phyloP scores from a whole-genome alignment of 1,284 basidiomycete species.

The Cutaneotrichosporon cutaneum region DNA sequence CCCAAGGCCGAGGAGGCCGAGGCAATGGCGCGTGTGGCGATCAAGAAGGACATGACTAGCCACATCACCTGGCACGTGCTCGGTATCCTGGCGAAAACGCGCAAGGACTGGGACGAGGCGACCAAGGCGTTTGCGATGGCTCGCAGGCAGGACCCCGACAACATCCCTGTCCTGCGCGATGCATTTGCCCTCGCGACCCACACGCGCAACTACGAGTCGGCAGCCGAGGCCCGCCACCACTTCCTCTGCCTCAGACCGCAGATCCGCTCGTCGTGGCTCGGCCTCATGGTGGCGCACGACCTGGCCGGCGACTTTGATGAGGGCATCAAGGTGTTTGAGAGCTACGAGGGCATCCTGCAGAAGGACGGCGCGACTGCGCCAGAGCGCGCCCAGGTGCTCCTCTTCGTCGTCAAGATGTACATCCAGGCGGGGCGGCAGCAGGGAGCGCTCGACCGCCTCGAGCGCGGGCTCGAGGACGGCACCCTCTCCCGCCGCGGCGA shows the following conservation, averaged over 20 bases:
- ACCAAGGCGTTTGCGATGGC: conserved; percentile 62
- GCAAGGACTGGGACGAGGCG: conserved; percentile 59
- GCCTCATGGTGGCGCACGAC: conserved; percentile 82
- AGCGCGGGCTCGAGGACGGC: conserved; percentile 64
- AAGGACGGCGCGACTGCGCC: conserved; percentile 58
- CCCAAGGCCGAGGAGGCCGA: conserved; percentile 77
- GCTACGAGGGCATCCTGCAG: conserved; percentile 55
- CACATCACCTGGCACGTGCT: conserved; percentile 99
- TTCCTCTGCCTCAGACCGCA: conserved; percentile 80
- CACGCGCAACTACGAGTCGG: conserved; percentile 74
- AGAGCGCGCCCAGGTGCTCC: conserved; percentile 79
- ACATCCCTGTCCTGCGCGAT: conserved; percentile 89
- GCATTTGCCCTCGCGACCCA: conserved; percentile 87
- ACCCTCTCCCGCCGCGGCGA: conserved; percentile 69
- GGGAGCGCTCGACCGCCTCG: conserved; percentile 62
- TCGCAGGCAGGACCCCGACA: conserved; percentile 85
- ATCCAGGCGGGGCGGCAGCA: conserved; percentile 65
- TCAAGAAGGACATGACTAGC: conserved; percentile 81
- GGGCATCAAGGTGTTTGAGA: conserved; percentile 71
- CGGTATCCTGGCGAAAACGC: conserved; percentile 77
- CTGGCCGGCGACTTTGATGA: conserved; percentile 73
- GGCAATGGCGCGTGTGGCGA: conserved; percentile 77
- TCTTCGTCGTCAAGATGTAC: conserved; percentile 78
- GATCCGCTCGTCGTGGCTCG: conserved; percentile 85
- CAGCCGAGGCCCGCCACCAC: conserved; percentile 79